Evolutionary conservation across 1,284 basidiomycete species (phyloP), one percentile per base, ranked within the genome.

Genomic region (Puccinia polysora): DNA sequence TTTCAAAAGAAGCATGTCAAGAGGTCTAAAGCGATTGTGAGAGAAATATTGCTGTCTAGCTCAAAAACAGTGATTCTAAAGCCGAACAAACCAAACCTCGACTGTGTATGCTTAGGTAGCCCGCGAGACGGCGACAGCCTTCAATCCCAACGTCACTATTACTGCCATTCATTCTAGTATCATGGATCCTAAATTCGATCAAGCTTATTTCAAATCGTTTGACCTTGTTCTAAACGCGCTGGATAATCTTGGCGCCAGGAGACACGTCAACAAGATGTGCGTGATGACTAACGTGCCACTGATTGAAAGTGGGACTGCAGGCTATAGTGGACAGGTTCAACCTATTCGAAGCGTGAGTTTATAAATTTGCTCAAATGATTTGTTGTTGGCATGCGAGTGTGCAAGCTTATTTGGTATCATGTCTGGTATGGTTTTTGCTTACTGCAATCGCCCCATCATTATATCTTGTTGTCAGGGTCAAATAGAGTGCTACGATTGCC

Each of bases 1-100:
- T 99, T 99, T 82, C 87, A 87, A 75, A 97, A 97, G 82, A 94
- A 94, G 77, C 94, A 97, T 79, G 91, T 99, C 74, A 95, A 96
- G 78, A 90, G 97, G 79, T 89, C 92, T 76, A 99, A 98, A 82
- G 89, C 94, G 6, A 79, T 95, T 80, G 91, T 89, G 73, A 70
- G 78, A 1, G 36, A 55, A 23, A 62, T 43, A 47, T 47, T n/a
- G n/a, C n/a, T n/a, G n/a, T n/a, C n/a, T n/a, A n/a, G n/a, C n/a
- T n/a, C n/a, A n/a, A n/a, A n/a, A n/a, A n/a, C n/a, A n/a, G n/a
- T n/a, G n/a, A n/a, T n/a, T n/a, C n/a, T n/a, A n/a, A n/a, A n/a
- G n/a, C n/a, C n/a, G n/a, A n/a, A n/a, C n/a, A n/a, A n/a, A n/a
- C n/a, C n/a, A n/a, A n/a, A n/a, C n/a, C n/a, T n/a, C n/a, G n/a